Percentiles rank a stretch among this genome's conserved stretches.
Evolutionary conservation across 2,329 filamentous ascomycete genomes (phyloP).

Genomic region (Aspergillus quadrilineatus): DNA sequence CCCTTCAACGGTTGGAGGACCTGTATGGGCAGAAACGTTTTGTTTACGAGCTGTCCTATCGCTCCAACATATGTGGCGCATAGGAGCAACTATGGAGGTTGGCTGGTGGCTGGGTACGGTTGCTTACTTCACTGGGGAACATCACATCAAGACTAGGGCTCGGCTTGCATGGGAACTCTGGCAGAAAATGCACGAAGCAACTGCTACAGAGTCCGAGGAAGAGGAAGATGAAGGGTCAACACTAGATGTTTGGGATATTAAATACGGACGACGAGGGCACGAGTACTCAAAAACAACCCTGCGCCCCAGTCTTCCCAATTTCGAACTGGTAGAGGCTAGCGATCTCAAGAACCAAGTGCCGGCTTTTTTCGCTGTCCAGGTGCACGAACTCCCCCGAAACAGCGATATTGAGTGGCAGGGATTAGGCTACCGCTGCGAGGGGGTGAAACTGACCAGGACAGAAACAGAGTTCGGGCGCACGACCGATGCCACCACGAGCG

Average conservation of each 20-base stretch:
- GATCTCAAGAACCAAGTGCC: slow-evolving; percentile 45
- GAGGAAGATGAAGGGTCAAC: slow-evolving; percentile 42
- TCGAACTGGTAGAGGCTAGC: slow-evolving; percentile 24
- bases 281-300: slow-evolving; percentile 29
- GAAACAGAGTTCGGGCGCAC: slow-evolving; percentile 17
- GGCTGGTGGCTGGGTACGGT: slow-evolving; percentile 73
- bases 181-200: slow-evolving; percentile 38
- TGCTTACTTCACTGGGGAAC: slow-evolving; percentile 64
- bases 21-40: slow-evolving; percentile 42
- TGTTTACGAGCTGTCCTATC: slow-evolving; percentile 66
- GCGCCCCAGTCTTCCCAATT: slow-evolving; percentile 25
- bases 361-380: slow-evolving; percentile 72
- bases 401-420: slow-evolving; percentile 84
- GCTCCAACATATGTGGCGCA: slow-evolving; percentile 85
- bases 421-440: slow-evolving; percentile 53
- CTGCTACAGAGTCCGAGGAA: not conserved
- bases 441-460: slow-evolving; percentile 24
- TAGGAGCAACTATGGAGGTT: slow-evolving; percentile 70
- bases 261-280: slow-evolving; percentile 57
- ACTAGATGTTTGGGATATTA: slow-evolving; percentile 51
- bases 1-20: slow-evolving; percentile 22
- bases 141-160: slow-evolving; percentile 36
- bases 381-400: slow-evolving; percentile 71
- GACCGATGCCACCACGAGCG: slow-evolving; percentile 25
- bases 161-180: slow-evolving; percentile 46